phyloP scores from a whole-genome alignment of 164 flowering plant genomes.

The Amborella trichopoda region DNA sequence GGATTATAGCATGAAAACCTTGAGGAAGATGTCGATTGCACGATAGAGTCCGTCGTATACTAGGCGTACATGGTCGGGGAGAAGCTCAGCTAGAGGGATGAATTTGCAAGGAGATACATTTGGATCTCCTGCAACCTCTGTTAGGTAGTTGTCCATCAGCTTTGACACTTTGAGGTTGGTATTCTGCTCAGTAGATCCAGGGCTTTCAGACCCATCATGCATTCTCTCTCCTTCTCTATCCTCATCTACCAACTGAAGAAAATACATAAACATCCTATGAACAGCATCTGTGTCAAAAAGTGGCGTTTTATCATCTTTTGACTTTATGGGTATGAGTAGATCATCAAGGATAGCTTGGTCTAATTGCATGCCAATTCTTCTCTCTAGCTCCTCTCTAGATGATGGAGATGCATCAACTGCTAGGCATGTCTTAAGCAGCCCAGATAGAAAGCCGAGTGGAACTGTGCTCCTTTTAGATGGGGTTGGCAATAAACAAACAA shows the following conservation, averaged over 20 bases:
- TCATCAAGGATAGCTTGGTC: conserved; percentile 75
- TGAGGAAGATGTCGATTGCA: not conserved
- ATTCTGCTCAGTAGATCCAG: not conserved
- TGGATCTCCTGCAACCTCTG: conserved; percentile 1
- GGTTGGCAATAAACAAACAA: conserved; percentile 49
- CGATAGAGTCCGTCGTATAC: conserved; percentile 2
- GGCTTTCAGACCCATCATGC: conserved; percentile 1
- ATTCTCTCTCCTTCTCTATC: not conserved
- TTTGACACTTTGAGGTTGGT: not conserved
- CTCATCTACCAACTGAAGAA: conserved; percentile 16
- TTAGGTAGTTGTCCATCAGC: conserved; percentile 1
- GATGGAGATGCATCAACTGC: conserved; percentile 49
- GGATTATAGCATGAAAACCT: too few species aligned
- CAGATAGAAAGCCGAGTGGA: conserved; percentile 41
- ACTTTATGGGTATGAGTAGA: conserved; percentile 69
- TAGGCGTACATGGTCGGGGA: not conserved
- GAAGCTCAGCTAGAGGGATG: not conserved
- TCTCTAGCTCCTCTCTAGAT: conserved; percentile 39
- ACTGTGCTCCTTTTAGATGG: conserved; percentile 15
- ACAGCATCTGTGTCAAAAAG: conserved; percentile 64
- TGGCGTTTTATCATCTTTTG: conserved; percentile 58
- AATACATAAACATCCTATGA: conserved; percentile 48
- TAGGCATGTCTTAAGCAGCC: conserved; percentile 54
- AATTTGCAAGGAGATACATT: not conserved
- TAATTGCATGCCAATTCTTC: conserved; percentile 52